These are phyloP conservation scores for Cucurbita maxima DNA, from an alignment of 306 rosid species.

Conservation along the genomic window DNA sequence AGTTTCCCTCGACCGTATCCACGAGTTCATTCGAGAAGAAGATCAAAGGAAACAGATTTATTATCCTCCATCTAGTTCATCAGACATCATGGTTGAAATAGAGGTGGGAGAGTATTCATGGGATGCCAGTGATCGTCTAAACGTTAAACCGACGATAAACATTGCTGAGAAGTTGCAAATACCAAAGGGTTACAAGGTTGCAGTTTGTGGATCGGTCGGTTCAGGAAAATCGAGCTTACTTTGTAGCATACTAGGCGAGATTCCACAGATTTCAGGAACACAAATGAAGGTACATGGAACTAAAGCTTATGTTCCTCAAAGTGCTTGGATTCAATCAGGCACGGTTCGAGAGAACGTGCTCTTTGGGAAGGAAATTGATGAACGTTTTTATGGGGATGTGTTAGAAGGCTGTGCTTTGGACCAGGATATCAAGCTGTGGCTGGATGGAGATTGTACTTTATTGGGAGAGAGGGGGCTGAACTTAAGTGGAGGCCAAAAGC, in stretches of 20 bases:
- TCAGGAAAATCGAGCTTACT: conserved; percentile 90
- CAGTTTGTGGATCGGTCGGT: conserved; percentile 76
- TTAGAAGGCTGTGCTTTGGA: conserved; percentile 68
- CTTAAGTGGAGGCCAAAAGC: conserved; percentile 93
- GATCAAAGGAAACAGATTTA: conserved; percentile 32
- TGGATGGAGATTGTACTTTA: conserved; percentile 45
- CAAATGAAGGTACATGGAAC: conserved; percentile 38
- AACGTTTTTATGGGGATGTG: conserved; percentile 40
- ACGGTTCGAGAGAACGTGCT: conserved; percentile 68
- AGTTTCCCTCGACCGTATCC: conserved; percentile 61
- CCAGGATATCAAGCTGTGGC: conserved; percentile 61
- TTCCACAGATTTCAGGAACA: conserved; percentile 57
- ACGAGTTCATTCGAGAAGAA: conserved; percentile 48
- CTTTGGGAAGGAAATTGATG: conserved; percentile 60
- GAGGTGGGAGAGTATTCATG: conserved; percentile 57
- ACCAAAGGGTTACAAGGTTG: conserved; percentile 61
- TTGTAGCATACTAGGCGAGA: conserved; percentile 58
- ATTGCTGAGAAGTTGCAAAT: conserved; percentile 32
- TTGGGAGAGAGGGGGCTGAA: conserved; percentile 88
- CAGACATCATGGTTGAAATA: conserved; percentile 37
- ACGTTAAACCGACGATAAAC: conserved; percentile 36
- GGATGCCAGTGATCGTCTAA: conserved; percentile 30
- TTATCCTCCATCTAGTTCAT: conserved; percentile 13
- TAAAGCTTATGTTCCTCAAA: conserved; percentile 76
- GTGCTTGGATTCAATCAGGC: conserved; percentile 93